These are phyloP conservation scores for Prunus mume DNA, from an alignment of 306 rosid genomes.

Conservation along the genomic window DNA sequence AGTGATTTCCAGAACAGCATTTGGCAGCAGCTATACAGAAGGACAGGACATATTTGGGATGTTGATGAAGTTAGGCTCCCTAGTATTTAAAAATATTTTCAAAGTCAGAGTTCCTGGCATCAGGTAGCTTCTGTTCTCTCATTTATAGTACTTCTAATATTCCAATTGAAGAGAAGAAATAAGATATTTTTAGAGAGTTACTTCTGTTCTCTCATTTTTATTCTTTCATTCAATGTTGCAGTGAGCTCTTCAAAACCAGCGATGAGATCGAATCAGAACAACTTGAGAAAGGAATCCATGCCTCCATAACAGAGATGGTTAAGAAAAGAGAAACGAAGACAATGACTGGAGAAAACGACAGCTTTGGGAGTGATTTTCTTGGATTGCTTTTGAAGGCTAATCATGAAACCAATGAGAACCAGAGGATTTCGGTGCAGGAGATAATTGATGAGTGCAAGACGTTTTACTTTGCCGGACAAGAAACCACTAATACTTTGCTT, in stretches of 20 bases:
- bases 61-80: neutral
- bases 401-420: conserved; percentile 18
- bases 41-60: neutral
- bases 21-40: neutral
- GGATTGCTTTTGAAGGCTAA: conserved; percentile 26
- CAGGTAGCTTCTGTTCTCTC: neutral
- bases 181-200: neutral
- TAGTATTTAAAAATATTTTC: neutral
- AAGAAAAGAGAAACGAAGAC: conserved; percentile 21
- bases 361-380: conserved; percentile 35
- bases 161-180: too few species aligned
- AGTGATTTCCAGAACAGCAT: neutral
- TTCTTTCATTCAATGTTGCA: conserved; percentile 9
- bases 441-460: conserved; percentile 34
- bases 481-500: conserved; percentile 29
- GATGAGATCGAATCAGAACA: conserved; percentile 27
- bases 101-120: neutral
- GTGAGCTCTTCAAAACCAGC: neutral
- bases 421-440: conserved; percentile 21
- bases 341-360: conserved; percentile 5
- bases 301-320: conserved; percentile 12
- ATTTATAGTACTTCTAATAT: neutral
- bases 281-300: conserved; percentile 24
- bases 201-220: neutral
- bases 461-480: conserved; percentile 17